Percentiles rank a stretch among this genome's conserved stretches.
Evolutionary conservation across 2,329 filamentous ascomycete species (phyloP).

Genomic region (Graphium sp.): DNA sequence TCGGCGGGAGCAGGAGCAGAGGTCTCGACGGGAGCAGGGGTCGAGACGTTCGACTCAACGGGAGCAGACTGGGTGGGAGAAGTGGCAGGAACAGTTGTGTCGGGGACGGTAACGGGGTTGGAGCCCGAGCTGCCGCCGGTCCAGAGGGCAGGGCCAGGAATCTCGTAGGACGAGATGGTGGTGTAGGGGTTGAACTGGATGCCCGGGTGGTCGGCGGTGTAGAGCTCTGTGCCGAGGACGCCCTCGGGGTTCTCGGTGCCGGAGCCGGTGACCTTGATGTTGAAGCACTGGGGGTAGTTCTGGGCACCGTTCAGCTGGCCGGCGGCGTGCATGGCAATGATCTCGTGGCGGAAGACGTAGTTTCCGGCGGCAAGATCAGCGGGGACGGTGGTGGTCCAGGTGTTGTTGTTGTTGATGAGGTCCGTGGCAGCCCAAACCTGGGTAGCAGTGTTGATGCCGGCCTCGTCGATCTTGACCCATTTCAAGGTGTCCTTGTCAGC

Average conservation of each 20-base stretch:
- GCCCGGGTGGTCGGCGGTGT: slow-evolving; percentile 13
- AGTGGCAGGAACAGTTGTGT: neutral
- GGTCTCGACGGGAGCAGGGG: neutral
- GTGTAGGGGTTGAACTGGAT: slow-evolving; percentile 16
- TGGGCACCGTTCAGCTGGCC: slow-evolving; percentile 26
- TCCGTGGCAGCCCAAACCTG: slow-evolving; percentile 18
- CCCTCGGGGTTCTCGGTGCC: slow-evolving; percentile 15
- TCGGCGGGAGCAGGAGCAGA: neutral
- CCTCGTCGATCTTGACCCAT: slow-evolving; percentile 47
- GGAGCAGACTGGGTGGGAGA: neutral
- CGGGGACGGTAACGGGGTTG: neutral
- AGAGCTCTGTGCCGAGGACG: slow-evolving; percentile 13
- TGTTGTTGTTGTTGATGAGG: slow-evolving; percentile 21
- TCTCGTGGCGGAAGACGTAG: slow-evolving; percentile 34
- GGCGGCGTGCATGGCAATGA: slow-evolving; percentile 30
- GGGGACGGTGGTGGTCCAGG: slow-evolving; percentile 16
- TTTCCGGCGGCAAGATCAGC: slow-evolving; percentile 14
- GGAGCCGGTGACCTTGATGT: slow-evolving; percentile 24
- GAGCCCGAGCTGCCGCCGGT: slow-evolving; percentile 1
- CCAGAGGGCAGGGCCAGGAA: slow-evolving; percentile 12
- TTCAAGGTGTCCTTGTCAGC: slow-evolving; percentile 34
- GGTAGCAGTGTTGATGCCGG: slow-evolving; percentile 28
- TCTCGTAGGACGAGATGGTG: slow-evolving; percentile 9
- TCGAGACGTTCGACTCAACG: neutral
- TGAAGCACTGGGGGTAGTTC: slow-evolving; percentile 33